Evolutionary conservation across 768 basidiomycete species (phyloP), one percentile per base, ranked within the genome.

Genomic region (Pleurotus pulmonarius): DNA sequence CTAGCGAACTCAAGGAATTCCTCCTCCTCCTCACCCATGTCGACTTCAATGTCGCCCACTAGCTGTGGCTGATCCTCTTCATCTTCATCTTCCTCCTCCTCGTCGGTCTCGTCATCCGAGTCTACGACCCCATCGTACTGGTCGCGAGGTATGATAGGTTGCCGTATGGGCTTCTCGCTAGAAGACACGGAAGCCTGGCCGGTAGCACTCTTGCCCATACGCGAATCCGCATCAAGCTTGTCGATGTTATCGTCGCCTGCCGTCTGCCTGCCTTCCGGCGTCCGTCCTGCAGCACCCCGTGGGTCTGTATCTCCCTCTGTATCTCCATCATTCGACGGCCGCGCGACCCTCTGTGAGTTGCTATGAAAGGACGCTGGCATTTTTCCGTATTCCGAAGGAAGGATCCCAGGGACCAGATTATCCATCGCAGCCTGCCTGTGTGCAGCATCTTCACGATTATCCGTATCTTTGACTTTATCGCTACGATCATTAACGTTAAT

Each of bases 1-100:
- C 93, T 84, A 11, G 97, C 90, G 70, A 99, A 99, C 71, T 93
- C 90, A 26, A 99, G 72, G 61, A 98, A 99, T 62, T 97, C 96
- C 63, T 90, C 93, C 70, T 92, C 83, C 70, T 99, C 97, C 63
- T 92, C 88, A 1, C 77, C 83, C 93, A 98, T 96, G 61, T 97
- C 88, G 34, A 94, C 79, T 63, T 94, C 94, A 3, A 93, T 72
- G 18, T 94, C 90, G 13, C 87, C 91, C 1, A 91, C 85, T 3
- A 95, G 79, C 63, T 89, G 86, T 0, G 93, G 92, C n/a, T 75
- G 74, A 48, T 94, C 92, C 55, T 92, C 90, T 41, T 90, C 93
- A 3, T 79, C 82, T 55, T 89, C 89, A 7, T 68, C 70, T 29
- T 78, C 74, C 3, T 68, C 72, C 49, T 82, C 83, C 1, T 73